Evolutionary conservation across 768 basidiomycete genomes (phyloP), one percentile per base, ranked within the genome.

Genomic region (Glaciozyma antarctica): DNA sequence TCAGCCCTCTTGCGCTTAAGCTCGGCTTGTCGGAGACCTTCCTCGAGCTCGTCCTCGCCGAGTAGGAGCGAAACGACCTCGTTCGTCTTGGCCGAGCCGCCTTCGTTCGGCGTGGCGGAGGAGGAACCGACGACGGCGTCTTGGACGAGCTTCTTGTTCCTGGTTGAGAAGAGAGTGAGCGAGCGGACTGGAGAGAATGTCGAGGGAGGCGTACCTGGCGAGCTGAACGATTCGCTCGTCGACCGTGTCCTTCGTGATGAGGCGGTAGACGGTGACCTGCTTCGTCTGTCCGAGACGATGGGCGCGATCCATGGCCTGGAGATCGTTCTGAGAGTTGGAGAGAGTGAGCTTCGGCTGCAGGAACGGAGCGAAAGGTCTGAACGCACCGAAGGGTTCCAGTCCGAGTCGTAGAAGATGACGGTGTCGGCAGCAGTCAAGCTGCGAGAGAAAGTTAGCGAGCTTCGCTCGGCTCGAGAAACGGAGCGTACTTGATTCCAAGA

Each of bases 191-290:
- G 22, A 9, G n/a, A 9, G 26, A 15, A 45, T 15, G 26, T 17
- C 1, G 5, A 19, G 10, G 22, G 9, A 51, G 17, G 19, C 10
- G 41, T 10, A 64, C 63, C 94, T 84, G 7, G 95, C 93, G 60
- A 99, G 81, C 77, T 94, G 90, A 26, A 99, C 84, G 71, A 99
- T 99, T 5, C 95, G 89, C 77, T 99, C 94, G 75, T 99, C 91
- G 71, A 94, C 92, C 1, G 90, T 94, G 17, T 90, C 91, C 77
- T 82, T 87, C 4, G 92, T 95, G 73, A 75, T 73, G 53, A 75
- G 74, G 19, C 73, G 71, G 62, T 73, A 75, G n/a, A 75, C 74
- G 8, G 73, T 73, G 66, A 91, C 92, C 24, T 89, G 91, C 75
- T 97, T 98, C 77, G 86, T 83, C 78, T 98, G 95, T 2, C 95